phyloP scores from a whole-genome alignment of 2,329 filamentous ascomycete species.

The Colletotrichum lini region DNA sequence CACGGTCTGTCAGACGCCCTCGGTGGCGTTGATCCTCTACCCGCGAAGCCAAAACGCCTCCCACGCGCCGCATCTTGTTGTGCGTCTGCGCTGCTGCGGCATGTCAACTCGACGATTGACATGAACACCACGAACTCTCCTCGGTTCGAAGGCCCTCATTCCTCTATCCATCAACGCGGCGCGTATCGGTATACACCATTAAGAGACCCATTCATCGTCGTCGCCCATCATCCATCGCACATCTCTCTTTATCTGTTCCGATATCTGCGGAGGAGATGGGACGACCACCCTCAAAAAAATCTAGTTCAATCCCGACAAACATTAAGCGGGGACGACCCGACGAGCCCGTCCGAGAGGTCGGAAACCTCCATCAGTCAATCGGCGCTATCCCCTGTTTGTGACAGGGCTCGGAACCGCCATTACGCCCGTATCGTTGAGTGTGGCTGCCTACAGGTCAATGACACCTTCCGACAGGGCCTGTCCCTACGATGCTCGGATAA shows the following conservation, averaged over 20 bases:
- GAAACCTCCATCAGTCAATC: conserved; percentile 31
- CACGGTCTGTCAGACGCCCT: conserved; percentile 31
- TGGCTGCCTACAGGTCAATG: conserved; percentile 39
- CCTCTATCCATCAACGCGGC: neutral
- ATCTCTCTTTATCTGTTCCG: neutral
- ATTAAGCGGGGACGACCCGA: conserved; percentile 26
- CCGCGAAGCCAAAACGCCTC: conserved; percentile 40
- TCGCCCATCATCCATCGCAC: neutral
- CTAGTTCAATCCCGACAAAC: neutral
- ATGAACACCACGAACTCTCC: neutral
- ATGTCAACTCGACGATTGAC: conserved; percentile 10
- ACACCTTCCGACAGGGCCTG: conserved; percentile 28
- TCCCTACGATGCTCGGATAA: conserved; percentile 13
- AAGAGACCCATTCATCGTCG: neutral
- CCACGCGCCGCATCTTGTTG: conserved; percentile 43
- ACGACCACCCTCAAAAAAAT: neutral
- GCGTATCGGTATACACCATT: no score
- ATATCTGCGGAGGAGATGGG: neutral
- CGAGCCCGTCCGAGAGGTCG: conserved; percentile 32
- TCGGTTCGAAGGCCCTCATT: no score
- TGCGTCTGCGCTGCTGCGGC: conserved; percentile 33
- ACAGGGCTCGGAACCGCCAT: conserved; percentile 29
- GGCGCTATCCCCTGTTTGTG: conserved; percentile 35
- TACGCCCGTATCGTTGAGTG: conserved; percentile 37
- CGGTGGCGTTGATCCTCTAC: conserved; percentile 39